phyloP scores from a whole-genome alignment of 2,329 filamentous ascomycete genomes.

The Sarocladium oryzae region DNA sequence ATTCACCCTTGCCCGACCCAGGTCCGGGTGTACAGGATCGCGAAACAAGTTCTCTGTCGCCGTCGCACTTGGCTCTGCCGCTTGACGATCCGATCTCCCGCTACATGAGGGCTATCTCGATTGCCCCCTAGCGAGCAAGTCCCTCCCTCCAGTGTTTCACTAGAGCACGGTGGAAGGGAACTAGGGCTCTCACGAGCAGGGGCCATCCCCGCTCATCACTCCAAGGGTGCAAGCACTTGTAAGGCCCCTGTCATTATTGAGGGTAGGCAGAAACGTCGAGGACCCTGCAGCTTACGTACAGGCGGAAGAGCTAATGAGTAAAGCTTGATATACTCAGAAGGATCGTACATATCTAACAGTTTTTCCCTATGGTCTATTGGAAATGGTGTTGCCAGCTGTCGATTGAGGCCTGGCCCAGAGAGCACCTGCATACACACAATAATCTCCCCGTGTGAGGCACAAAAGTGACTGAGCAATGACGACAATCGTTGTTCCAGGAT shows the following conservation, averaged over 20 bases:
- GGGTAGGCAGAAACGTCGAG: not conserved
- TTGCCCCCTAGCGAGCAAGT: not conserved
- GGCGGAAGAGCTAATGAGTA: no score
- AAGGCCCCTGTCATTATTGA: not conserved
- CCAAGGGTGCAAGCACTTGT: not conserved
- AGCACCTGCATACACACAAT: no score
- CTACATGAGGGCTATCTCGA: not conserved
- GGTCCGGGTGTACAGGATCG: not conserved
- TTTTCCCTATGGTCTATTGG: no score
- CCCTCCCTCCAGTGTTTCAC: not conserved
- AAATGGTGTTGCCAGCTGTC: no score
- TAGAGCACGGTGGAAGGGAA: not conserved
- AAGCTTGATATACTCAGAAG: no score
- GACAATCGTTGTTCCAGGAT: no score
- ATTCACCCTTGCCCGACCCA: not conserved
- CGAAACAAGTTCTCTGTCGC: not conserved
- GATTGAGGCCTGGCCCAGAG: no score
- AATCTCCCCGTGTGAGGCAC: no score
- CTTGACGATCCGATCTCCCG: constrained; percentile 3
- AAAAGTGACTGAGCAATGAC: no score
- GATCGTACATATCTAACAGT: no score
- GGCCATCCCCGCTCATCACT: not conserved
- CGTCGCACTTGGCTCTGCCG: constrained; percentile 1
- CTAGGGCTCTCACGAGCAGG: not conserved
- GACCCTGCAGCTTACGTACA: constrained; percentile 2